phyloP scores from a whole-genome alignment of 169 alveolate genomes.

The Plasmodium vivax region DNA sequence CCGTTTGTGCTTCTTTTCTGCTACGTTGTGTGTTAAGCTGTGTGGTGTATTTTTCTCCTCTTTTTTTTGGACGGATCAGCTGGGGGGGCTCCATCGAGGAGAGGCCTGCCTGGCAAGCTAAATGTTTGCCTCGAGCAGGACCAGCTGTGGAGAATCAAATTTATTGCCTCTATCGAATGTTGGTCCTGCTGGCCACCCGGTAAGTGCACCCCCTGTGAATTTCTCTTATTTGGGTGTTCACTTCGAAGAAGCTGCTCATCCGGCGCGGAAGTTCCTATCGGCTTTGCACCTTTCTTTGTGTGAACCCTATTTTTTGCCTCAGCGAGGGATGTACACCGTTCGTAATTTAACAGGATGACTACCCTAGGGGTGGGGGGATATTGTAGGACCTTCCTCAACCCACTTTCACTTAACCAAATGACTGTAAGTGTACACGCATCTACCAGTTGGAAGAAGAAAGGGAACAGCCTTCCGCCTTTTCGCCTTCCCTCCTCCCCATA shows the following conservation, averaged over 20 bases:
- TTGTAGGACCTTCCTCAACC: not conserved
- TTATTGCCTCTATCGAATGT: not conserved
- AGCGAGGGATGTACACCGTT: not conserved
- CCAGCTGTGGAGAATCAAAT: not conserved
- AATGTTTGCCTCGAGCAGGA: not conserved
- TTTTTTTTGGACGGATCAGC: not conserved
- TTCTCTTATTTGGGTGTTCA: not conserved
- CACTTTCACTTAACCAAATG: not conserved
- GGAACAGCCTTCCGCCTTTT: not conserved
- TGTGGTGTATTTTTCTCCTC: not conserved
- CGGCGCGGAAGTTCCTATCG: not conserved
- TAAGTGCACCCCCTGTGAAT: not conserved
- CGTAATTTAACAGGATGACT: not conserved
- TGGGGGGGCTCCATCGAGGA: not conserved
- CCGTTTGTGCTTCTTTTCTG: not conserved
- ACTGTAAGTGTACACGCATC: not conserved
- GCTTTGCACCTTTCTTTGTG: not conserved
- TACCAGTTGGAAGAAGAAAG: not conserved
- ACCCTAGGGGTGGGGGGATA: not conserved
- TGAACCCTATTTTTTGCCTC: not conserved
- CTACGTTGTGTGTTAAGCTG: not conserved
- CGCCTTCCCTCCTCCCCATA: not conserved
- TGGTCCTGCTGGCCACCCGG: not conserved
- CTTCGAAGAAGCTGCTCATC: not conserved
- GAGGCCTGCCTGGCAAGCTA: not conserved